phyloP scores from a whole-genome alignment of 441 rosid genomes.

The Gossypium gossypioides region DNA sequence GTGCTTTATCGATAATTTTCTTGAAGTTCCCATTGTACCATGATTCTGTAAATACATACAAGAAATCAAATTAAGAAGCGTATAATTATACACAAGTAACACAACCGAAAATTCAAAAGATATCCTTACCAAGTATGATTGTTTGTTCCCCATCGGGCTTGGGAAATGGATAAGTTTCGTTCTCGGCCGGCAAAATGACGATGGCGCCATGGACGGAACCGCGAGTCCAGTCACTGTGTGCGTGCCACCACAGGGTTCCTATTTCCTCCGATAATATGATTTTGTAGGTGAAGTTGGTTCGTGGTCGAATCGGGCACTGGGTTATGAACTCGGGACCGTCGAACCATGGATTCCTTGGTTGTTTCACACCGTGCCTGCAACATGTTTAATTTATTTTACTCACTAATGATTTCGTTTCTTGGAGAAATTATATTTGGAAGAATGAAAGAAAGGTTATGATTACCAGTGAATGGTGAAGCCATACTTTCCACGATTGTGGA shows the following conservation, averaged over 20 bases:
- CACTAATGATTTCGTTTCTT: background rate
- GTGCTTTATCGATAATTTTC: slow-evolving; percentile 9
- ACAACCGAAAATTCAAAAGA: background rate
- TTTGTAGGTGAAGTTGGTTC: slow-evolving; percentile 32
- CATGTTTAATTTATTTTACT: background rate
- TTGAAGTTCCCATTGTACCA: slow-evolving; percentile 16
- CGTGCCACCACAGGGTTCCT: slow-evolving; percentile 64
- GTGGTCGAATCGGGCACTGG: slow-evolving; percentile 50
- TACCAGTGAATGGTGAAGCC: slow-evolving; percentile 58
- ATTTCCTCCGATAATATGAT: slow-evolving; percentile 39
- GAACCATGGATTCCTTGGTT: slow-evolving; percentile 51
- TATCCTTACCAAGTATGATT: slow-evolving; percentile 1
- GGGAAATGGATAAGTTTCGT: slow-evolving; percentile 36
- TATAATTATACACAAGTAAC: background rate
- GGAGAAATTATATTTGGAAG: background rate
- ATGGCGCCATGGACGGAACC: slow-evolving; percentile 56
- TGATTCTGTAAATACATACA: slow-evolving; percentile 33
- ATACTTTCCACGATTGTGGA: slow-evolving; percentile 33
- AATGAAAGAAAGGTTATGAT: background rate
- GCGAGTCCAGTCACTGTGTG: slow-evolving; percentile 52
- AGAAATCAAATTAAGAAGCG: background rate
- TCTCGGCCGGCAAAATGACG: slow-evolving; percentile 26
- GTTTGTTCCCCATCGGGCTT: slow-evolving; percentile 24
- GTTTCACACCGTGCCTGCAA: slow-evolving; percentile 60
- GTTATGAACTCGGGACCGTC: slow-evolving; percentile 63